Percentiles rank a stretch among this genome's conserved stretches.
Evolutionary conservation across 106 monocot genomes (phyloP).

Genomic region (Narthecium ossifragum): DNA sequence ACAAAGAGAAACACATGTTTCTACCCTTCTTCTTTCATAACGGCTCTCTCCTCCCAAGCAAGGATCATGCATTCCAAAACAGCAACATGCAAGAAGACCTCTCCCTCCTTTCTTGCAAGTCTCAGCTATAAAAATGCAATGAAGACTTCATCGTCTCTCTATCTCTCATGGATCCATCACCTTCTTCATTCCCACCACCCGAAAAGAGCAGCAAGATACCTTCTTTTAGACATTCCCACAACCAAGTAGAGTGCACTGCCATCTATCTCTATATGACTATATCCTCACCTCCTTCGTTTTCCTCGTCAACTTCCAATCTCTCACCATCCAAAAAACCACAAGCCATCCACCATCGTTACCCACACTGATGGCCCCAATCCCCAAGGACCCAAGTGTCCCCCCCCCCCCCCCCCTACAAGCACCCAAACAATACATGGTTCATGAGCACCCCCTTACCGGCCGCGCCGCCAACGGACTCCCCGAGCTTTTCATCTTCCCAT

Average conservation of each 20-base stretch:
- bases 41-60: no score
- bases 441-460: conserved; percentile 19
- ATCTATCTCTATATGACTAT: conserved; percentile 18
- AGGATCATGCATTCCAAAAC: no score
- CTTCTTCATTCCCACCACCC: not conserved
- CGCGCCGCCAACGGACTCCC: conserved; percentile 1
- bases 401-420: not conserved
- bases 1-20: no score
- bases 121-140: no score
- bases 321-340: not conserved
- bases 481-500: conserved; percentile 21
- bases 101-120: no score
- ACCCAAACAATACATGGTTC: conserved; percentile 24
- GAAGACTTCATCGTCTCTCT: no score
- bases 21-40: no score
- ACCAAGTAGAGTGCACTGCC: conserved; percentile 11
- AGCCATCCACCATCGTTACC: not conserved
- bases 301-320: conserved; percentile 18
- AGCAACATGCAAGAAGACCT: not conserved
- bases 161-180: not conserved
- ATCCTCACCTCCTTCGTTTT: conserved; percentile 9
- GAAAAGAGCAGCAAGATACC: not conserved
- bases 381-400: conserved; percentile 2
- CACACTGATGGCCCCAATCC: not conserved
- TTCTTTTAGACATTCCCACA: not conserved